These are phyloP conservation scores for Discostella stelligera DNA, from an alignment of 352 stramenopile species.

Conservation along the genomic window DNA sequence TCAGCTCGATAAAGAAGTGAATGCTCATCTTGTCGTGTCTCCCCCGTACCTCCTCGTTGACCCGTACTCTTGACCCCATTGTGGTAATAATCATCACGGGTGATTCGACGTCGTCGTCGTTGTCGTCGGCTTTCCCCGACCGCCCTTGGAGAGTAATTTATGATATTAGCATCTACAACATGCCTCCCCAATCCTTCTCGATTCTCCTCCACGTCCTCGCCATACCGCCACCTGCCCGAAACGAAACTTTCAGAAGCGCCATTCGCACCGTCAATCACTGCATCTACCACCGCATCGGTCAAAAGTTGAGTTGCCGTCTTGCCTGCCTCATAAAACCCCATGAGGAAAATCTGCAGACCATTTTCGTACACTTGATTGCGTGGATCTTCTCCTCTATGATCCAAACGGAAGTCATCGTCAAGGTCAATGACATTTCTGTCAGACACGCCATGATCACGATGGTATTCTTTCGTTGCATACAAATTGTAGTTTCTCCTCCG, in stretches of 20 bases:
- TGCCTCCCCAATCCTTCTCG: neutral
- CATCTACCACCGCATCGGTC: conserved; percentile 13
- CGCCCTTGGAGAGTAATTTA: neutral
- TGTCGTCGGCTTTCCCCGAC: neutral
- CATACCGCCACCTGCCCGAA: conserved; percentile 18
- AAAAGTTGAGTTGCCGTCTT: conserved; percentile 34
- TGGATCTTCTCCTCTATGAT: neutral
- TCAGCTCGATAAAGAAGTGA: neutral
- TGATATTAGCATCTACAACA: neutral
- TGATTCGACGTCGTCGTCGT: neutral
- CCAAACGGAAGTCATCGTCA: neutral
- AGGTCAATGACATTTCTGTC: neutral
- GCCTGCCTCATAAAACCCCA: conserved; percentile 45
- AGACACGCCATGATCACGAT: neutral
- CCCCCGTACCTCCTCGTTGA: neutral
- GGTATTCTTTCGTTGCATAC: neutral
- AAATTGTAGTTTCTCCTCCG: neutral
- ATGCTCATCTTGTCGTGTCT: neutral
- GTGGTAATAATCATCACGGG: neutral
- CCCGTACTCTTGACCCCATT: neutral
- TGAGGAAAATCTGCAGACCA: conserved; percentile 46
- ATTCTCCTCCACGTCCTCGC: conserved; percentile 18
- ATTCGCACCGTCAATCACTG: conserved; percentile 13
- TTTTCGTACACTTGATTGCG: conserved; percentile 23
- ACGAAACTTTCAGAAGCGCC: neutral